phyloP scores from a whole-genome alignment of 139 green algal species.

The Coelastrella sp. region DNA sequence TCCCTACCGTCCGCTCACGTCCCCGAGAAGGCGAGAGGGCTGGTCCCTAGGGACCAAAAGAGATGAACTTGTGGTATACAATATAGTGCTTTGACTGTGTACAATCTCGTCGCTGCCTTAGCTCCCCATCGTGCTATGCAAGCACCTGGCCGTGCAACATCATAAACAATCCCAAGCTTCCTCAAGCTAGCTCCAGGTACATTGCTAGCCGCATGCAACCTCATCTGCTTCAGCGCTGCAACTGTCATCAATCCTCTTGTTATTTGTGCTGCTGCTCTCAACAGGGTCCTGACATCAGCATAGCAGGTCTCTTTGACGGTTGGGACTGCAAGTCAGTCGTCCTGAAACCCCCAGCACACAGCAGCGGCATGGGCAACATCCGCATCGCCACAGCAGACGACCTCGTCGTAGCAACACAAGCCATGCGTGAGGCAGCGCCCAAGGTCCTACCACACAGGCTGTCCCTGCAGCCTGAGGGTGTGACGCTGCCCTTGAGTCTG shows the following conservation, averaged over 20 bases:
- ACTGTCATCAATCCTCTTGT: not conserved
- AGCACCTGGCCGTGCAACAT: too few species aligned
- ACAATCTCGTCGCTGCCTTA: too few species aligned
- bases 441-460: slow-evolving; percentile 47
- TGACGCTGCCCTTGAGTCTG: slow-evolving; percentile 12
- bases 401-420: slow-evolving; percentile 44
- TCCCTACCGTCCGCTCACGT: too few species aligned
- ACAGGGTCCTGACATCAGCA: slow-evolving; percentile 13
- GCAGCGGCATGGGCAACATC: slow-evolving; percentile 54
- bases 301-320: not conserved
- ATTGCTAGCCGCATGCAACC: too few species aligned
- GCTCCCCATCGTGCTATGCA: too few species aligned
- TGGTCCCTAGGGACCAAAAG: too few species aligned
- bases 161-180: too few species aligned
- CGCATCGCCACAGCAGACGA: slow-evolving; percentile 51
- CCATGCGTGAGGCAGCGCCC: not conserved
- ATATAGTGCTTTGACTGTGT: too few species aligned
- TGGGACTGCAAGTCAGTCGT: slow-evolving; percentile 23
- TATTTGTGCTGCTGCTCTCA: not conserved
- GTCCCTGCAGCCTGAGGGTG: slow-evolving; percentile 16
- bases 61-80: too few species aligned
- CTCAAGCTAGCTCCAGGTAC: too few species aligned
- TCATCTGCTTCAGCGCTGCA: too few species aligned
- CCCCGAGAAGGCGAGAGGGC: too few species aligned
- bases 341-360: not conserved